Evolutionary conservation across 2,329 filamentous ascomycete species (phyloP).

Genomic region (Trichoderma sp.): DNA sequence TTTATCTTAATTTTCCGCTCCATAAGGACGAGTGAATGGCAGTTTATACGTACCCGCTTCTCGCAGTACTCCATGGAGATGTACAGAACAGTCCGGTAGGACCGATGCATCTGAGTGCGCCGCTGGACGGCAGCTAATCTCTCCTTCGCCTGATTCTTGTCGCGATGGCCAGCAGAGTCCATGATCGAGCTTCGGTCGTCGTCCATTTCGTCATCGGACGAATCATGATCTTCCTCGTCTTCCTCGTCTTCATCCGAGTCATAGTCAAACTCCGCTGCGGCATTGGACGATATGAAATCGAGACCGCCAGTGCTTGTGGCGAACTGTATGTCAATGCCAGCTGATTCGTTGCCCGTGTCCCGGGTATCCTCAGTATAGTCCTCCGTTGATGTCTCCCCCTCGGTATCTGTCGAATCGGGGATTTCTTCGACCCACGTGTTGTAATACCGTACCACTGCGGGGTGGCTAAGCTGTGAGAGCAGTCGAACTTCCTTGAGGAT

Average conservation of each 20-base stretch:
- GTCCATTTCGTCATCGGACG: slow-evolving; percentile 51
- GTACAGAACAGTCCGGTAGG: slow-evolving; percentile 76
- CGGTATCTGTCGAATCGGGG: slow-evolving; percentile 55
- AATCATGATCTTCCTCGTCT: slow-evolving; percentile 50
- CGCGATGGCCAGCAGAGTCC: slow-evolving; percentile 39
- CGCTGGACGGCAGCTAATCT: slow-evolving; percentile 37
- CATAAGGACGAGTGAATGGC: slow-evolving; percentile 15
- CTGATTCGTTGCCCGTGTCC: slow-evolving; percentile 43
- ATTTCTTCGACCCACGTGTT: slow-evolving; percentile 90
- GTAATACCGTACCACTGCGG: slow-evolving; percentile 84
- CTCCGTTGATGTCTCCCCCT: slow-evolving; percentile 60
- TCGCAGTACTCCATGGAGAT: slow-evolving; percentile 99
- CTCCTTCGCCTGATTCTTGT: slow-evolving; percentile 39
- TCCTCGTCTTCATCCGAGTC: slow-evolving; percentile 52
- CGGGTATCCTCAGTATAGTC: slow-evolving; percentile 44
- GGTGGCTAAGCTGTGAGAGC: slow-evolving; percentile 90
- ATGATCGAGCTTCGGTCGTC: slow-evolving; percentile 47
- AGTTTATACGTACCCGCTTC: slow-evolving; percentile 63
- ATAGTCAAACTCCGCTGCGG: slow-evolving; percentile 76
- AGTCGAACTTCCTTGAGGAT: slow-evolving; percentile 84
- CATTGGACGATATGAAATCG: slow-evolving; percentile 90
- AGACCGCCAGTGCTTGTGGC: slow-evolving; percentile 75
- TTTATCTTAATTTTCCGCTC: neutral
- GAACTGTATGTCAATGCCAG: slow-evolving; percentile 57
- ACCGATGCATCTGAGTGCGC: slow-evolving; percentile 49